Conservation (phyloP, 306 rosid genomes). For the Amphicarpaea edgeworthii region DNA sequence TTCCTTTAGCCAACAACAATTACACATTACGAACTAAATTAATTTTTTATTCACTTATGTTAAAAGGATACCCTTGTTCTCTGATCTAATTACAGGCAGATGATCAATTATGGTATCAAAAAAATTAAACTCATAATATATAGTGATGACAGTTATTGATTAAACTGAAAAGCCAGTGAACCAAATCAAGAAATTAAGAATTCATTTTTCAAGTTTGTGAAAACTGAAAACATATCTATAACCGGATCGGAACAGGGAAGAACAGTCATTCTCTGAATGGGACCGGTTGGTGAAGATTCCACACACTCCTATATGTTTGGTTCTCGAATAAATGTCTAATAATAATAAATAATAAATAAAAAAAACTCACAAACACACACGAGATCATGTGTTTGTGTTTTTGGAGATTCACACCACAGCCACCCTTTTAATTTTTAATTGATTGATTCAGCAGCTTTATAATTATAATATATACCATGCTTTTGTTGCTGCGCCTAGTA, state of each 20-base stretch:
- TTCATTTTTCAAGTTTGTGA: neutral
- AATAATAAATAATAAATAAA: slow-evolving; percentile 13
- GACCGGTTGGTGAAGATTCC: slow-evolving; percentile 33
- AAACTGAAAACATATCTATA: neutral
- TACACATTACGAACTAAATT: no score
- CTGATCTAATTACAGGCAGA: neutral
- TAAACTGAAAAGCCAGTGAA: neutral
- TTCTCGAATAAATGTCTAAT: slow-evolving; percentile 46
- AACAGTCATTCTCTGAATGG: slow-evolving; percentile 15
- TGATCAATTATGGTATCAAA: no score
- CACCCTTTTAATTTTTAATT: neutral
- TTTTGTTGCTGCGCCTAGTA: slow-evolving; percentile 28
- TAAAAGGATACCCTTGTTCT: no score
- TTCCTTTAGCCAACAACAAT: no score
- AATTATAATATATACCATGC: neutral
- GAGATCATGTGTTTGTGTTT: slow-evolving; percentile 39
- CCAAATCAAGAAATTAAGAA: neutral
- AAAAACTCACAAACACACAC: neutral
- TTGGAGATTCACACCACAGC: slow-evolving; percentile 18
- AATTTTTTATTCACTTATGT: no score
- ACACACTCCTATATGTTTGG: slow-evolving; percentile 18
- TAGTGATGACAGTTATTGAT: neutral
- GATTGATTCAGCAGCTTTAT: slow-evolving; percentile 37
- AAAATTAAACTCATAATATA: neutral
- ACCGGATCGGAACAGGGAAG: neutral